Evolutionary conservation across 257 asterid species (phyloP), one percentile per base, ranked within the genome.

Genomic region (Salvia rosmarinus): DNA sequence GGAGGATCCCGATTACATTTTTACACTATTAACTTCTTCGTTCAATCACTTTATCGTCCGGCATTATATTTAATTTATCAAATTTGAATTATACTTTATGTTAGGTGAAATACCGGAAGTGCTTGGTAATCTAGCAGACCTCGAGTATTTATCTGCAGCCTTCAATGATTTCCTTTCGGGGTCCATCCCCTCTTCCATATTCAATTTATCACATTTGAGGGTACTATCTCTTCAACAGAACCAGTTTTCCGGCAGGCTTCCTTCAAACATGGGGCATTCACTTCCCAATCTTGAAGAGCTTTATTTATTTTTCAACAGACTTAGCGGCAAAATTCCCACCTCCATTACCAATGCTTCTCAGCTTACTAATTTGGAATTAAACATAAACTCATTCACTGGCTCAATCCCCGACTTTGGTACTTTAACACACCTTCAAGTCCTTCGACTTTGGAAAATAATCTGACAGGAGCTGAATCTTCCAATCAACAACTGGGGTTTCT

Each of bases 101-200:
- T 4, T 72, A 81, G 88, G 85, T 51, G 74, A 72, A 72, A 17
- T 83, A 42, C 88, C 84, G 23, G 34, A 14, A 4, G 83, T 34
- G 47, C 47, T 59, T 14, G 66, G 67, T 9, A 61, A 35, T 17
- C 32, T 61, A 14, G 67, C 12, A 0, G 1, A 14, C n/a, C 32
- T 61, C 20, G 50, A 61, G 50, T n/a, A 4, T 7, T 17, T 37
- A 1, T 9, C 3, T 52, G 67, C 56, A 68, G 35, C 76, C 75
- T 7, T 35, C 50, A 70, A 69, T 12, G 65, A 68, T 35, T 2
- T 23, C 9, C 32, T 75, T 1, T 39, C 43, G 1, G 43, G 43
- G 7, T 9, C 71, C 30, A 52, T 76, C 20, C 82, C 82, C 4
- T 40, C 59, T 19, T 51, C 59, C 39, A 23, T 74, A 6, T 74